Evolutionary conservation across 2,329 filamentous ascomycete genomes (phyloP), one percentile per base, ranked within the genome.

Genomic region (Penicillium nordicum): DNA sequence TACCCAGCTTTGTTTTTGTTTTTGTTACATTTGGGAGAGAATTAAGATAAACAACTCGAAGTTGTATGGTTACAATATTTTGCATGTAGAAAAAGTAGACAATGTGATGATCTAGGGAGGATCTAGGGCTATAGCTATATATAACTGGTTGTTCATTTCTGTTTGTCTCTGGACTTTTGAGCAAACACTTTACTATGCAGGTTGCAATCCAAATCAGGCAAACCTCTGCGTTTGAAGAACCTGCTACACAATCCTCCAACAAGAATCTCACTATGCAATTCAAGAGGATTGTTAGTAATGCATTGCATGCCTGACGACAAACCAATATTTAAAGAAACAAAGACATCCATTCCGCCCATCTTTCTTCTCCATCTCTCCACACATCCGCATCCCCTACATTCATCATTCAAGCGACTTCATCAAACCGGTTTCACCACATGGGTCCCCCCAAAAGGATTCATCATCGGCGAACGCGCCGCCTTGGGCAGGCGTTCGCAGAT

Each of bases 1-100:
- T 55, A 55, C 53, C 53, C 53, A 34, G 12, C 29, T 21, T 48
- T 29, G 29, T 50, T 50, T 21, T 48, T 29, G 29, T 50, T 50
- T 44, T 36, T 43, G 21, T 30, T 32, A 32, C 11, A 40, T 41
- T 37, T 32, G 5, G 4, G 32, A 53, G 38, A 16, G 32, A 34
- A 34, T 34, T 11, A 32, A 48, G 11, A 48, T 11, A 14, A 29
- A 30, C 12, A 30, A 37, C 6, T 6, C 18, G n/a, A 49, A 21
- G 14, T 27, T 40, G 16, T 21, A 34, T 32, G 37, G 25, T 36
- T 51, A 51, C 12, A 16, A 10, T 30, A 12, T 18, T 12, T 18
- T 12, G 42, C 5, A 44, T 12, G 16, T 43, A 43, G 12, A 12
- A 23, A 3, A 23, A 25, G 12, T 16, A 41, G 38, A 9, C 14